phyloP scores from a whole-genome alignment of 345 rosid species.

The Firmiana major region DNA sequence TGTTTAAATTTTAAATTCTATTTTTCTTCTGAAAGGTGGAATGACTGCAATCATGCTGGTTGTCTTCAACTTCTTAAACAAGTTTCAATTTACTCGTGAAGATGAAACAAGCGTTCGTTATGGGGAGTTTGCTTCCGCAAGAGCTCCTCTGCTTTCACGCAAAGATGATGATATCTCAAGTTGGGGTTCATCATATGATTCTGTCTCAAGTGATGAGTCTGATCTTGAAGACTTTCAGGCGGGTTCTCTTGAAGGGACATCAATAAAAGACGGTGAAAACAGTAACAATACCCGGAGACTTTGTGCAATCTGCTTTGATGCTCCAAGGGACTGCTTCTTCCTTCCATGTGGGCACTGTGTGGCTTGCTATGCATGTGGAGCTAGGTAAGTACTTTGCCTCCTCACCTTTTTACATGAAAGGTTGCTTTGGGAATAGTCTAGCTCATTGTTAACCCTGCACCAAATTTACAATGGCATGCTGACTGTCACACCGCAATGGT shows the following conservation, averaged over 20 bases:
- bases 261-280: constrained; percentile 51
- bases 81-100: constrained; percentile 40
- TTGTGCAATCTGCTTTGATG: constrained; percentile 97
- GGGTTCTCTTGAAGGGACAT: constrained; percentile 38
- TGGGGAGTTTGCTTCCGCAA: constrained; percentile 36
- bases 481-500: not conserved
- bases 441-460: not conserved
- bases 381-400: constrained; percentile 48
- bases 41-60: constrained; percentile 61
- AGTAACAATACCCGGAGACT: constrained; percentile 72
- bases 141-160: constrained; percentile 69
- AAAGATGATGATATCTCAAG: constrained; percentile 92
- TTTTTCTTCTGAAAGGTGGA: constrained; percentile 43
- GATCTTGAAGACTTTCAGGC: constrained; percentile 58
- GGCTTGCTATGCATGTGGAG: constrained; percentile 87
- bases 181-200: constrained; percentile 93
- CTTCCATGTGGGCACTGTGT: constrained; percentile 98
- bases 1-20: not conserved
- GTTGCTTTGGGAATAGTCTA: not conserved
- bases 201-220: constrained; percentile 61
- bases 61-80: constrained; percentile 59
- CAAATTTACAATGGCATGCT: not conserved
- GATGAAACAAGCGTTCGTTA: constrained; percentile 29
- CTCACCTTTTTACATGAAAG: not conserved
- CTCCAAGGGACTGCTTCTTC: constrained; percentile 96